Evolutionary conservation across 78 protist genomes (phyloP), one percentile per base, ranked within the genome.

Genomic region (Anaeramoeba flamelloides): DNA sequence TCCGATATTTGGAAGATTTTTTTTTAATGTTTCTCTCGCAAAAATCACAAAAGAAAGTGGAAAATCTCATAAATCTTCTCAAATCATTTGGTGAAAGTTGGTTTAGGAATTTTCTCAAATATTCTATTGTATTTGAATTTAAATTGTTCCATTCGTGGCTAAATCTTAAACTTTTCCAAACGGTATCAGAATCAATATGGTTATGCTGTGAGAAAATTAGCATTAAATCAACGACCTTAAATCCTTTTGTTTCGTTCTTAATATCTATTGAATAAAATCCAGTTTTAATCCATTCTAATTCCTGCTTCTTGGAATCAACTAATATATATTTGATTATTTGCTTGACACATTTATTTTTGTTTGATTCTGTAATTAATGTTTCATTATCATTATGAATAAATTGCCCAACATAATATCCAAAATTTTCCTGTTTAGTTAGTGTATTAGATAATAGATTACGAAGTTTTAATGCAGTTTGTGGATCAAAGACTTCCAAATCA

Each of bases 11-110:
- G n/a, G n/a, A n/a, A n/a, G n/a, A n/a, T n/a, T n/a, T n/a, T n/a
- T n/a, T n/a, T n/a, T n/a, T n/a, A n/a, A n/a, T n/a, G n/a, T n/a
- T n/a, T n/a, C n/a, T n/a, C n/a, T n/a, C n/a, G n/a, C n/a, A n/a
- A n/a, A n/a, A 53, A 53, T 53, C 69, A 53, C 34, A 17, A 8
- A 53, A 53, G 17, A 53, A 53, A 53, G 69, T 53, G 17, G 17
- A 8, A 53, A 53, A 53, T 26, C 69, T 8, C 69, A 53, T 53
- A 53, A 53, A 53, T 17, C 69, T 53, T 53, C 69, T 53, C 34
- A 53, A 17, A 53, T 53, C 69, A 53, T 53, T 53, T 26, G 69
- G 69, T 53, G 69, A 53, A 53, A 53, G 69, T 53, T 53, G 69
- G 8, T 53, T 17, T 8, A 53, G 69, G 17, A 53, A 53, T 17